Evolutionary conservation across 345 rosid species (phyloP).

Genomic region (Populus pruinosa): DNA sequence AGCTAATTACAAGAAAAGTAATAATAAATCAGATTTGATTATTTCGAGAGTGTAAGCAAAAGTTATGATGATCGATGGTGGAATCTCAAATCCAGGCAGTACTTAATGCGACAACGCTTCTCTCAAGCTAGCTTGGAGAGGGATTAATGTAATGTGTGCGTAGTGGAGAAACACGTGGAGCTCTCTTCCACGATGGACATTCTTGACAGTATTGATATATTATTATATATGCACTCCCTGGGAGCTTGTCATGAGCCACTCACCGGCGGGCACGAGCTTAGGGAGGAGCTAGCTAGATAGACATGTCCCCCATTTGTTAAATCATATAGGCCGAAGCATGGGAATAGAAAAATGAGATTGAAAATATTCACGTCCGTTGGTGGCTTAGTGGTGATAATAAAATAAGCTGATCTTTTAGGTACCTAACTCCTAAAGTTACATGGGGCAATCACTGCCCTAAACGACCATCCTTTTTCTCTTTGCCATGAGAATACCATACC

Average conservation of each 20-base stretch:
- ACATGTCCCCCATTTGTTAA: slow-evolving; percentile 6
- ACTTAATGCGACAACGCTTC: too few relatives aligned
- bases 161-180: slow-evolving; percentile 30
- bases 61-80: slow-evolving; percentile 18
- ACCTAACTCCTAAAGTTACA: too few relatives aligned
- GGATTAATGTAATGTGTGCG: neutral
- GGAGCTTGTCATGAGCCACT: neutral
- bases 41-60: neutral
- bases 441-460: too few relatives aligned
- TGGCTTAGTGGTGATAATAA: too few relatives aligned
- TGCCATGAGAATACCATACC: too few relatives aligned
- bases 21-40: neutral
- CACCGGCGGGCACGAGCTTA: neutral
- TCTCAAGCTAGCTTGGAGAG: too few relatives aligned
- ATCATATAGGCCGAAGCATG: neutral
- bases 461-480: too few relatives aligned
- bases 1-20: neutral
- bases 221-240: neutral
- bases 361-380: too few relatives aligned
- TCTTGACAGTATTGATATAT: neutral
- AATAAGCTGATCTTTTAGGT: too few relatives aligned
- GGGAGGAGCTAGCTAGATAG: neutral
- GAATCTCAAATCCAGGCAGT: neutral
- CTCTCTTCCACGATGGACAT: neutral
- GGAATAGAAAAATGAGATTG: too few relatives aligned